Evolutionary conservation across 768 basidiomycete species (phyloP), one percentile per base, ranked within the genome.

Genomic region (Calvatia gigantea): DNA sequence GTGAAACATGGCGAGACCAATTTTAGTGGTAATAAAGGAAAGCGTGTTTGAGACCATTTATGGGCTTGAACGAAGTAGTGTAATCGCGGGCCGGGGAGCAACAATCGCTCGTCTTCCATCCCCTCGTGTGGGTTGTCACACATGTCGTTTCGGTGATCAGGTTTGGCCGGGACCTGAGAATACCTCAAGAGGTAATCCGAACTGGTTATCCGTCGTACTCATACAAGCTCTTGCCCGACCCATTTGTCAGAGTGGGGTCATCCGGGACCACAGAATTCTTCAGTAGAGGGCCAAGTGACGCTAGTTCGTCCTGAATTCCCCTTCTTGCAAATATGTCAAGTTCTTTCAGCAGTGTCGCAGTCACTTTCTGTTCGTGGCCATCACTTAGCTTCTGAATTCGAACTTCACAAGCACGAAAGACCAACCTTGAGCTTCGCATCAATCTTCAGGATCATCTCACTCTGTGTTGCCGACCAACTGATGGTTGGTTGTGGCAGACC

Each of bases 341-440:
- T 60, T 95, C 93, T 68, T 93, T 94, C 55, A 93, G 70, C 8
- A 96, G 72, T 38, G 71, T 73, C 17, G 83, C 79, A n/a, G 86
- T 88, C 59, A 94, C 84, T 86, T 94, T 95, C 93, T 94, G 68
- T 31, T 35, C 41, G 45, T 14, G 14, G 27, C 17, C 15, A n/a
- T n/a, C n/a, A n/a, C n/a, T n/a, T n/a, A n/a, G n/a, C n/a, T n/a
- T n/a, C n/a, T n/a, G n/a, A n/a, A n/a, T n/a, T n/a, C n/a, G n/a
- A n/a, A n/a, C n/a, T n/a, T n/a, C n/a, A n/a, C n/a, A n/a, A n/a
- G n/a, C 54, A 32, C 25, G 17, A 27, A 31, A 37, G 6, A 71
- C 80, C 49, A 43, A 91, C 92, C 78, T 93, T 95, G 62, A 96
- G 80, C 69, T 89, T 90, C 29, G 77, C 75, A 66, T 96, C 94